Base-by-base conservation (phyloP, 257 asterid species). In the Craterostigma plantagineum region DNA sequence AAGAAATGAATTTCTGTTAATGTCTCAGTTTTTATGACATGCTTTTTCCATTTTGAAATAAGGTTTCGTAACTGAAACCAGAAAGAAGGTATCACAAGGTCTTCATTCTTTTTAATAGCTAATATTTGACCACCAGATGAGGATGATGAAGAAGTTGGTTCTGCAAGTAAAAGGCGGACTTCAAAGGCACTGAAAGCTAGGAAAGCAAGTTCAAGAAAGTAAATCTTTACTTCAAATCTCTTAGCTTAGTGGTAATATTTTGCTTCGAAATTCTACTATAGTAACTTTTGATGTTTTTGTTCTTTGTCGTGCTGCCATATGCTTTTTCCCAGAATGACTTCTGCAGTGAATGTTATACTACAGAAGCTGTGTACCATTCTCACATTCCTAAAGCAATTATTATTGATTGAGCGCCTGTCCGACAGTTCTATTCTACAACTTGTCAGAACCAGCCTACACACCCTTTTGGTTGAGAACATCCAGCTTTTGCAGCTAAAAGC, bases 351-450 rank as follows among this genome's bases (percentile, higher is more conserved):
- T 68, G 64, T 43, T 57, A 66, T 90, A 66, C 79, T 84, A 48
- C 95, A 83, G 81, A 90, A 90, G 67, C 65, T 83, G 75, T 84
- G 95, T 67, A 81, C 91, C 51, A 70, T 90, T 56, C 76, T 90
- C 69, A 72, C 79, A 58, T 79, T 71, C 69, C 72, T 90, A 35
- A 74, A 73, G 77, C 91, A 83, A 61, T 63, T 90, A 58, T 62
- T 85, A 69, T 64, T 70, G 33, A 66, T 79, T 49, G 99, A 83
- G 73, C 86, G 86, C 57, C 76, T 90, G 38, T 72, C 99, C 33
- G 99, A 90, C 65, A 77, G 99, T 73, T 90, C 91, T 68, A 69
- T 83, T 58, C 72, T 90, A 42, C 99, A 83, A 66, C 92, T 90
- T 38, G 81, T 83, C 53, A 77, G 85, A 70, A 84, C 91, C 50